Percentiles rank a stretch among this genome's conserved stretches.
These are phyloP conservation scores for Heliamphora exappendiculata DNA, from an alignment of 148 eudicot species.

Conservation along the genomic window DNA sequence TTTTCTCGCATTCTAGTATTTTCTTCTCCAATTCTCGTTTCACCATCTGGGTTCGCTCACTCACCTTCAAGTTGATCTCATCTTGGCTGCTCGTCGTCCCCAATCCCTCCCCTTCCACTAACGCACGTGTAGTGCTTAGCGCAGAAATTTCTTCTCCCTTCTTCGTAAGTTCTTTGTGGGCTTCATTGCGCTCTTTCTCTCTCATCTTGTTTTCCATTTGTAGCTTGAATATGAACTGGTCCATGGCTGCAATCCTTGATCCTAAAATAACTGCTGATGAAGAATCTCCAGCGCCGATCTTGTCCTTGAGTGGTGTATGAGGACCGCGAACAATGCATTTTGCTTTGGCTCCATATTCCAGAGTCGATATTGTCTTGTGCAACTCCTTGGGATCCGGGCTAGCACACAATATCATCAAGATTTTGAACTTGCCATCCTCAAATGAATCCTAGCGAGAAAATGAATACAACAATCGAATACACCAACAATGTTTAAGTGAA, in stretches of 20 bases:
- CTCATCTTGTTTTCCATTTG: conserved; percentile 75
- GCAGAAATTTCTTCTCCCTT: conserved; percentile 77
- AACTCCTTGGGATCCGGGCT: conserved; percentile 93
- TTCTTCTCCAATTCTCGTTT: conserved; percentile 62
- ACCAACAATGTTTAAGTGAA: background rate
- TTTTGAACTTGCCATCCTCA: conserved; percentile 92
- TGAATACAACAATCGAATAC: background rate
- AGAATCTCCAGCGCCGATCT: conserved; percentile 52
- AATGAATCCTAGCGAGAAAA: conserved; percentile 67
- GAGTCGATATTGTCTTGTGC: conserved; percentile 84
- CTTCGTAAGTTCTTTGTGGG: conserved; percentile 56
- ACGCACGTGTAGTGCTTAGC: conserved; percentile 57
- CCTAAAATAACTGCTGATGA: conserved; percentile 62
- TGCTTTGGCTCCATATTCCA: conserved; percentile 98
- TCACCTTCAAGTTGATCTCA: conserved; percentile 68
- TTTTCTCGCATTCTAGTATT: conserved; percentile 62
- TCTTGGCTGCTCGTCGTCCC: conserved; percentile 71
- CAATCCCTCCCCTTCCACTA: conserved; percentile 30
- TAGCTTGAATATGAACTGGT: conserved; percentile 74
- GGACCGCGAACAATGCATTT: conserved; percentile 94
- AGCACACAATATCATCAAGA: conserved; percentile 88
- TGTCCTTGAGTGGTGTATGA: conserved; percentile 62
- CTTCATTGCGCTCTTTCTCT: conserved; percentile 78
- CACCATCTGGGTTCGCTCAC: conserved; percentile 48
- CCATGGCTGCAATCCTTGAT: conserved; percentile 80